Conservation (phyloP, 257 asterid species). For the Fraxinus quadrangulata region DNA sequence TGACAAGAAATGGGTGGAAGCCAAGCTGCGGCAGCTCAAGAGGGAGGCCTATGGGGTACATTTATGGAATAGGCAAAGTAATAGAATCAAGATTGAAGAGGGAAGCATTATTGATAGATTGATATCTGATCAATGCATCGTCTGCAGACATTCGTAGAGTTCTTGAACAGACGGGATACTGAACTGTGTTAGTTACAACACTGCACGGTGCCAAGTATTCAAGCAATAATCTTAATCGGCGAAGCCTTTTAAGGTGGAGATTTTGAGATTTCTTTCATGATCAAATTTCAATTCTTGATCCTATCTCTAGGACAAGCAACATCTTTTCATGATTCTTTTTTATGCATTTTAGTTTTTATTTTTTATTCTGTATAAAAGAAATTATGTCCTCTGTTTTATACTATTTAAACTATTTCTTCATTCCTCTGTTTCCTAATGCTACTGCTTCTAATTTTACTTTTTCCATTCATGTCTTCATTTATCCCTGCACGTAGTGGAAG, state of each 20-base stretch:
- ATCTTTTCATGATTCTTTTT: not conserved
- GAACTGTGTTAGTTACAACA: not conserved
- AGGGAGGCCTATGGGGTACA: constrained; percentile 59
- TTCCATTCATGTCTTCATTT: not conserved
- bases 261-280: not conserved
- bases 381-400: not conserved
- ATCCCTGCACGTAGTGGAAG: not conserved
- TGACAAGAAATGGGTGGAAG: constrained; percentile 44
- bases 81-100: constrained; percentile 49
- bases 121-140: constrained; percentile 53
- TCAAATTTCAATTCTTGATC: constrained; percentile 3
- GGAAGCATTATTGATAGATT: constrained; percentile 65
- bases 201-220: not conserved
- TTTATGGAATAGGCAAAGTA: constrained; percentile 69
- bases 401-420: not conserved
- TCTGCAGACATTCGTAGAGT: constrained; percentile 34
- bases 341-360: not conserved
- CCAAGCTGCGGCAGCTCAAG: constrained; percentile 41
- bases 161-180: constrained; percentile 14
- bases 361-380: not conserved
- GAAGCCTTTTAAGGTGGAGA: not conserved
- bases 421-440: not conserved
- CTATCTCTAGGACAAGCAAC: not conserved
- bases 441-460: not conserved
- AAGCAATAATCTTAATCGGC: constrained; percentile 1